Base-by-base conservation (phyloP, 164 flowering plant genomes). In the Dillenia turbinata region DNA sequence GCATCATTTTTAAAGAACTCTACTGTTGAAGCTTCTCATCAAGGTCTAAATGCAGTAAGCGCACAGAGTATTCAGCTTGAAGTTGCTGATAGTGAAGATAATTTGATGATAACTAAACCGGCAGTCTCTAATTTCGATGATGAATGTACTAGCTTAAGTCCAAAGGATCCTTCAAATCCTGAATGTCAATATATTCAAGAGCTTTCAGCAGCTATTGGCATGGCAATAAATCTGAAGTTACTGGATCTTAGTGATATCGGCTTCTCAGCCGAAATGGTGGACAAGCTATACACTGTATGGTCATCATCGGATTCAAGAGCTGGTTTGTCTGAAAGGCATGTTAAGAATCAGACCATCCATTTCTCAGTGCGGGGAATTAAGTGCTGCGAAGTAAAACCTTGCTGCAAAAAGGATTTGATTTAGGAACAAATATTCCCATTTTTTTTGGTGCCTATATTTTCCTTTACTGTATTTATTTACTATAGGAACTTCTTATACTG, bases 21-120 rank as follows among this genome's bases (percentile, higher is more conserved):
- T 33, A 33, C 40, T 67, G 56, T 59, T 40, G 68, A 73, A 47
- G 45, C 53, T 50, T 61, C 47, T 58, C 75, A 71, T 47, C 73
- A 69, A 47, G 79, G 52, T 9, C 14, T 57, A 50, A 62, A 71
- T 62, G 57, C 24, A 43, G 56, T 56, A 40, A 70, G 77, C 69
- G 54, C 73, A 7, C 81, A 78, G 5, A 62, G 52, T 59, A 61
- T 66, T 64, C 69, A 77, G 24, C 85, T 89, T 57, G 93, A 85
- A 79, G 90, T 86, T 66, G 90, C 96, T 59, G 96, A 91, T 67
- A 94, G 94, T 68, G 95, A 86, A 78, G 97, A 91, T 65, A 83
- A 72, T 12, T 54, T 19, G 26, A 70, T 17, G 0, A 61, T 64
- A 53, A 70, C 9, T 19, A 68, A 75, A 26, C 69, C 79, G 13